phyloP scores from a whole-genome alignment of 768 basidiomycete species.

The Calocybe indica region DNA sequence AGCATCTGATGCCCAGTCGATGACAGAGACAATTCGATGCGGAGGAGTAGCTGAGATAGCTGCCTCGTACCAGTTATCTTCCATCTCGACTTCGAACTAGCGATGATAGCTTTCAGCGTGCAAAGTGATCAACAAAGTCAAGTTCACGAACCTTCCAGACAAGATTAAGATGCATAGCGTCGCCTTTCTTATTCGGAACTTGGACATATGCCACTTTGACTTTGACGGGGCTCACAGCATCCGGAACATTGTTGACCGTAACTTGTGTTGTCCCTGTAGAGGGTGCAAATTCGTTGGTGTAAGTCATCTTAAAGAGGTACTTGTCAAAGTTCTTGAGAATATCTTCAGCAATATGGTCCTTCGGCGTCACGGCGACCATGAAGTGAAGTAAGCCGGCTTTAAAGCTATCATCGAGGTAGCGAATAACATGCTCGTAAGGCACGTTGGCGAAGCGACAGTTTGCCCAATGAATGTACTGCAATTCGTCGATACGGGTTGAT shows the following conservation, averaged over 20 bases:
- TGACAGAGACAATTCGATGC: conserved; percentile 79
- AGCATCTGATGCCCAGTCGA: conserved; percentile 92
- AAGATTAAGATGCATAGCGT: conserved; percentile 54
- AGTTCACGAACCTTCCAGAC: conserved; percentile 71
- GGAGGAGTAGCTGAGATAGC: conserved; percentile 71
- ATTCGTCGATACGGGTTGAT: conserved; percentile 17
- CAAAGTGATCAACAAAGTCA: not conserved
- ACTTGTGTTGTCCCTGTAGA: conserved; percentile 32
- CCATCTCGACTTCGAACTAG: conserved; percentile 87
- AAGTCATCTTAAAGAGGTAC: conserved; percentile 34
- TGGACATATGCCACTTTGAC: conserved; percentile 77
- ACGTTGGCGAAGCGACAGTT: conserved; percentile 52
- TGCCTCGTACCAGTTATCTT: conserved; percentile 95
- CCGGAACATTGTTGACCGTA: conserved; percentile 59
- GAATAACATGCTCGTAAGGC: conserved; percentile 27
- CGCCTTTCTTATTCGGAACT: conserved; percentile 60
- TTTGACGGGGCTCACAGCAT: conserved; percentile 76
- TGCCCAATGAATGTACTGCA: conserved; percentile 43
- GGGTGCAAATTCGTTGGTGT: conserved; percentile 40
- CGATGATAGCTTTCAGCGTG: not conserved
- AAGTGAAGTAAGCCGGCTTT: conserved; percentile 67
- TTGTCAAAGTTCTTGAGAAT: conserved; percentile 43
- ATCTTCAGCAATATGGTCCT: conserved; percentile 36
- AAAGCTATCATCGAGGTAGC: conserved; percentile 25
- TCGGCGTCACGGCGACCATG: conserved; percentile 70